Evolutionary conservation across 805 yeast species (phyloP).

Genomic region (Candida tallmaniae): DNA sequence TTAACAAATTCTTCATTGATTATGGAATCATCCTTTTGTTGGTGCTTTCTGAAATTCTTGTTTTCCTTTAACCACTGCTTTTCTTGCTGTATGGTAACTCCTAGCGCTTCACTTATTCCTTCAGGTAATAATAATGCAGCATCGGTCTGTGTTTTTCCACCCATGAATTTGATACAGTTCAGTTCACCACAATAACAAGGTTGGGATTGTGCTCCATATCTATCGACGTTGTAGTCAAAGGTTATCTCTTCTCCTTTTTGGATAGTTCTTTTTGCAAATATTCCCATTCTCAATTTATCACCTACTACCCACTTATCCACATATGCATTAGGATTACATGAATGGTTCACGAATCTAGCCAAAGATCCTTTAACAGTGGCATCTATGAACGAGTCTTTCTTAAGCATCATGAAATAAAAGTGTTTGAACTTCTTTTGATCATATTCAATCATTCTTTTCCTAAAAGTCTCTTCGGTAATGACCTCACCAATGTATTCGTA

Average conservation of each 20-base stretch:
- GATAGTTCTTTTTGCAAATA: slow-evolving; percentile 78
- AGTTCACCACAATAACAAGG: slow-evolving; percentile 91
- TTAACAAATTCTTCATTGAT: slow-evolving; percentile 64
- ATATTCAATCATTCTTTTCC: slow-evolving; percentile 69
- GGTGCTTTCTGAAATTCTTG: slow-evolving; percentile 47
- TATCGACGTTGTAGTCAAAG: slow-evolving; percentile 88
- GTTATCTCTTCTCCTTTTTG: slow-evolving; percentile 83
- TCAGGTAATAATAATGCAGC: slow-evolving; percentile 83
- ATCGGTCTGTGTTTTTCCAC: slow-evolving; percentile 96
- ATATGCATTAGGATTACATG: slow-evolving; percentile 90
- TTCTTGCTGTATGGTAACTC: slow-evolving; percentile 64
- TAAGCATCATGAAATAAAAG: slow-evolving; percentile 94
- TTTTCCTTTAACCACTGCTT: slow-evolving; percentile 62
- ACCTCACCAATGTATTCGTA: slow-evolving; percentile 96
- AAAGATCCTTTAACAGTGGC: slow-evolving; percentile 87
- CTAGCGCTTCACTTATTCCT: slow-evolving; percentile 78
- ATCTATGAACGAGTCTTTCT: slow-evolving; percentile 88
- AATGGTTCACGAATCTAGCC: slow-evolving; percentile 91
- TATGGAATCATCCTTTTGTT: slow-evolving; percentile 51
- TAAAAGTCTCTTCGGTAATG: slow-evolving; percentile 72
- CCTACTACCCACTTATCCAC: slow-evolving; percentile 98
- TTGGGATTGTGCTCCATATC: slow-evolving; percentile 94
- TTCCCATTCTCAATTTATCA: slow-evolving; percentile 87
- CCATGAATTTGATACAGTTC: slow-evolving; percentile 89
- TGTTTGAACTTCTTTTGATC: slow-evolving; percentile 67